These are phyloP conservation scores for Vanderwaltozyma verrucispora DNA, from an alignment of 805 yeast species.

Conservation along the genomic window DNA sequence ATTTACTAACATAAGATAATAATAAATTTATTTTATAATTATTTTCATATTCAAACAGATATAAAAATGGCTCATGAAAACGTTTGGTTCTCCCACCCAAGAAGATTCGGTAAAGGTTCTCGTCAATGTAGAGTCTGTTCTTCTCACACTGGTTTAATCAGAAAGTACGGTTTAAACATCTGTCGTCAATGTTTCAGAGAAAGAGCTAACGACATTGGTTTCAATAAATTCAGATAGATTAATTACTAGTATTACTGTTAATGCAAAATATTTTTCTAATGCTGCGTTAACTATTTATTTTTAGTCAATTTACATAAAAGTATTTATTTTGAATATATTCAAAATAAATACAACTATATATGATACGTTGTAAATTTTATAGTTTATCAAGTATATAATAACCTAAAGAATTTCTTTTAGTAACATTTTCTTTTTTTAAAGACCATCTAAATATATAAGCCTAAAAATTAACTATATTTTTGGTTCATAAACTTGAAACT, in stretches of 20 bases:
- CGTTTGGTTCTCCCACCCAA: slow-evolving; percentile 99
- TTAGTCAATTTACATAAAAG: background rate
- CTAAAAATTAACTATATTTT: background rate
- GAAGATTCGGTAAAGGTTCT: slow-evolving; percentile 99
- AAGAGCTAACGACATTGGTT: slow-evolving; percentile 97
- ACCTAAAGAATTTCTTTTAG: background rate
- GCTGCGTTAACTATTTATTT: background rate
- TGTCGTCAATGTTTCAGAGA: slow-evolving; percentile 99
- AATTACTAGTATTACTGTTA: background rate
- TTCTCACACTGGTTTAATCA: slow-evolving; percentile 98
- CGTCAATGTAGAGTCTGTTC: slow-evolving; percentile 99
- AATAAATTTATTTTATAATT: background rate
- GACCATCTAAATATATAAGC: too few relatives aligned
- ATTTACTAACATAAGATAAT: slow-evolving; percentile 2
- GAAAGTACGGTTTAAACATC: slow-evolving; percentile 99
- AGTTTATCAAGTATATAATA: background rate
- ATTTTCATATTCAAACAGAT: too few relatives aligned
- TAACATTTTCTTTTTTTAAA: too few relatives aligned
- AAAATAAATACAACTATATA: background rate
- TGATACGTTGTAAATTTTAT: background rate
- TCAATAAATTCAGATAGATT: slow-evolving; percentile 93
- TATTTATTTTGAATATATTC: slow-evolving; percentile 1
- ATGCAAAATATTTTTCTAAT: too few relatives aligned
- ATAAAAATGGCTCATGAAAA: slow-evolving; percentile 98
- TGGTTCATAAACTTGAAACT: slow-evolving; percentile 15